Evolutionary conservation across 2,329 filamentous ascomycete species (phyloP), one percentile per base, ranked within the genome.

Genomic region (Aspergillus pseudoglaucus): DNA sequence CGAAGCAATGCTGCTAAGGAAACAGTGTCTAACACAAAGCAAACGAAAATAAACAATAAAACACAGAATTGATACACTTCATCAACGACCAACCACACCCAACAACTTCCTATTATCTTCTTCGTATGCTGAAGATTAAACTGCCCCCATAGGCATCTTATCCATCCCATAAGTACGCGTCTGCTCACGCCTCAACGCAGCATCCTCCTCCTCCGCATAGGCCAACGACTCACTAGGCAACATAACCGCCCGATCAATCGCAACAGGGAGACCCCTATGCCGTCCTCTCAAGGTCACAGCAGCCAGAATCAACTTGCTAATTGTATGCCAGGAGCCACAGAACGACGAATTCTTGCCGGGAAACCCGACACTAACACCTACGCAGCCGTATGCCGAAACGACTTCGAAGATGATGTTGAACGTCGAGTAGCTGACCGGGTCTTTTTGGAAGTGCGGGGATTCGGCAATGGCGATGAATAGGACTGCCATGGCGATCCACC

Each of bases 401-500:
- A 68, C 65, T 45, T 74, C 71, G 48, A 74, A 74, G 17, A 74
- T 64, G 47, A 84, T 74, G 54, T 81, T 83, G 60, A 84, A 83
- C 4, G 81, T 75, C 17, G 76, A 77, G 60, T 76, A 83, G 8
- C 55, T 37, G 61, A 75, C 65, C 0, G 80, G 79, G 46, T 81
- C 73, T 4, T 61, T 57, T 1, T 74, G 65, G 45, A 80, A 81
- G 47, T 81, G 75, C 4, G 68, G 64, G 1, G 77, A 78, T 61
- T 86, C 83, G 42, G 83, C 80, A 35, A 79, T 75, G 46, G 75
- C 73, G 47, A 86, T 82, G 27, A 81, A 62, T 44, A 85, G 71
- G 10, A 83, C 74, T 2, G 80, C 79, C 0, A 84, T 63, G 3
- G 80, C 76, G 12, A 86, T 77, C 69, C 76, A 81, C 82, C 83